phyloP scores from a whole-genome alignment of 2,329 filamentous ascomycete species.

The Aspergillus texensis region DNA sequence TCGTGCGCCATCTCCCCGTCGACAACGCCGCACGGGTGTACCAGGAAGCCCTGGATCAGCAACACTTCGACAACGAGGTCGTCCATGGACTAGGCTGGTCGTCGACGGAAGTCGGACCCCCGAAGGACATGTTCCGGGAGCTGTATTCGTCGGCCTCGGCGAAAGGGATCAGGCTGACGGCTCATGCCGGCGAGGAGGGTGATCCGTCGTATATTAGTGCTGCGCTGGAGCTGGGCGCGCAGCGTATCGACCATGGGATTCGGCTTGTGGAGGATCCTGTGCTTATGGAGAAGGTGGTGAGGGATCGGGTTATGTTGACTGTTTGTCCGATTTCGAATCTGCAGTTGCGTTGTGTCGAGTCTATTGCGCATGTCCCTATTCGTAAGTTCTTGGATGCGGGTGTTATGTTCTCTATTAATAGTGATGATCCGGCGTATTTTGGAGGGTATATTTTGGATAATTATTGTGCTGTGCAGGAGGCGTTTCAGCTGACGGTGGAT shows the following conservation, averaged over 20 bases:
- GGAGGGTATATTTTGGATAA: constrained; percentile 75
- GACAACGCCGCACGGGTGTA: constrained; percentile 53
- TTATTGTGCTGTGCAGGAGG: constrained; percentile 74
- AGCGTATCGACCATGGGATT: constrained; percentile 76
- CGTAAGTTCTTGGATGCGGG: constrained; percentile 64
- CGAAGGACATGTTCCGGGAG: constrained; percentile 61
- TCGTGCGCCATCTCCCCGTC: constrained; percentile 70
- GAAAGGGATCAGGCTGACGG: constrained; percentile 64
- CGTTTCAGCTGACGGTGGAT: constrained; percentile 62
- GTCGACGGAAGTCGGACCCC: constrained; percentile 61
- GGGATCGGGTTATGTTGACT: constrained; percentile 63
- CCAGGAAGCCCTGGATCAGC: constrained; percentile 41
- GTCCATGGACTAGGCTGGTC: constrained; percentile 69
- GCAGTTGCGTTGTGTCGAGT: constrained; percentile 57
- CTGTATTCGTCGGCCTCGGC: constrained; percentile 60
- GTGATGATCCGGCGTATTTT: constrained; percentile 76
- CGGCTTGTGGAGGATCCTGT: constrained; percentile 62
- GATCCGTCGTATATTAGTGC: constrained; percentile 66
- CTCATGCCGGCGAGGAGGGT: constrained; percentile 77
- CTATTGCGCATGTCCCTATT: constrained; percentile 62
- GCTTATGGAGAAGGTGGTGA: constrained; percentile 62
- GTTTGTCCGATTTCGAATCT: constrained; percentile 77
- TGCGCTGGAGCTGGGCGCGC: constrained; percentile 65
- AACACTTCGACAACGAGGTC: constrained; percentile 52
- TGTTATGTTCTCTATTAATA: constrained; percentile 72